A percentile compares a stretch with the other conserved stretches of the same genome.
Evolutionary conservation across 192 early-diverging fungal genomes (phyloP).

Genomic region (Coemansia sp.): DNA sequence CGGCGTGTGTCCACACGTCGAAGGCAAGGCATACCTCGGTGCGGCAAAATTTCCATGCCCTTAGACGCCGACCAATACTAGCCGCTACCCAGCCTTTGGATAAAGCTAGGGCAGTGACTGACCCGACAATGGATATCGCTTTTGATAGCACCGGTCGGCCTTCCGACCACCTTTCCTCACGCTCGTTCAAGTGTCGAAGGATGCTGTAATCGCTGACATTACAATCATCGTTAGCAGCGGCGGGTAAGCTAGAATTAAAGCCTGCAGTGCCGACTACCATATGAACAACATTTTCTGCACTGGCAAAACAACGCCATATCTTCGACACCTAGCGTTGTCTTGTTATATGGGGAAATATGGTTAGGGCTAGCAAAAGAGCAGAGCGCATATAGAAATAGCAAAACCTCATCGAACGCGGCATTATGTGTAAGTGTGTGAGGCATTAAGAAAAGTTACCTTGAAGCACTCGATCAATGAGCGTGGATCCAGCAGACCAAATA

Average conservation of each 20-base stretch:
- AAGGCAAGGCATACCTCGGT: background rate
- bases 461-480: conserved; percentile 7
- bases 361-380: background rate
- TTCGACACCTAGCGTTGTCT: background rate
- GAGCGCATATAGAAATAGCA: too few species aligned
- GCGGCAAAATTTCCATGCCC: conserved; percentile 10
- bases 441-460: background rate
- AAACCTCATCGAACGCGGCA: background rate
- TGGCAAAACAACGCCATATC: conserved; percentile 11
- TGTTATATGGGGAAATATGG: background rate
- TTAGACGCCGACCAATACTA: conserved; percentile 15
- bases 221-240: background rate
- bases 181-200: conserved; percentile 7
- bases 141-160: conserved; percentile 10
- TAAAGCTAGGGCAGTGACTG: conserved; percentile 10
- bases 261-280: background rate
- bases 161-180: conserved; percentile 14
- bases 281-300: conserved; percentile 1
- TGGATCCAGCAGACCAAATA: conserved; percentile 8
- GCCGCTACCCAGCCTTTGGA: conserved; percentile 10
- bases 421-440: background rate
- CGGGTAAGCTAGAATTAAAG: background rate
- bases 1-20: conserved; percentile 14
- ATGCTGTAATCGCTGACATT: background rate
- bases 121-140: conserved; percentile 1